These are phyloP conservation scores for Suhomyces kunorum DNA, from an alignment of 1,139 yeast species.

Conservation along the genomic window DNA sequence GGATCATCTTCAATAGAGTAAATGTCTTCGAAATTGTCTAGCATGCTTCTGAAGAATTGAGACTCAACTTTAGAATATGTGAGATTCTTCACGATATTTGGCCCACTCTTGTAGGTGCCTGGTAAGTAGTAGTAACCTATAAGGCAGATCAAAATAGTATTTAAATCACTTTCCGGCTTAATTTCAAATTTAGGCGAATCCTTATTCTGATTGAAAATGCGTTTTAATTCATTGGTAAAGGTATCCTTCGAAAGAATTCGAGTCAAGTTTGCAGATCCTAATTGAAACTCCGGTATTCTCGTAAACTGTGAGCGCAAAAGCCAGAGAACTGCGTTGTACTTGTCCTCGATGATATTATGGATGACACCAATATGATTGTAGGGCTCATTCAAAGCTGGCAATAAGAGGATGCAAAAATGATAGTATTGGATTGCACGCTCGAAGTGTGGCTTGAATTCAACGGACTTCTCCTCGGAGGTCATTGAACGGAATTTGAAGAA, in stretches of 20 bases:
- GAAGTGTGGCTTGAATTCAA: conserved; percentile 25
- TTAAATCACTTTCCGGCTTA: conserved; percentile 19
- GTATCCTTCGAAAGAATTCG: conserved; percentile 34
- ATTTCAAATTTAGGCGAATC: neutral
- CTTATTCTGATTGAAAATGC: conserved; percentile 14
- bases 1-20: conserved; percentile 10
- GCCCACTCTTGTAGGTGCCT: conserved; percentile 27
- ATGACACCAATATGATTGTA: conserved; percentile 66
- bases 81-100: conserved; percentile 27
- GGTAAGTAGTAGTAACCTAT: conserved; percentile 35
- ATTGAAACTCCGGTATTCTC: conserved; percentile 46
- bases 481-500: conserved; percentile 38
- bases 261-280: conserved; percentile 45
- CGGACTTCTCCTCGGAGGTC: conserved; percentile 34
- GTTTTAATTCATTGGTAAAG: conserved; percentile 29
- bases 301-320: conserved; percentile 61
- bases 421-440: conserved; percentile 48
- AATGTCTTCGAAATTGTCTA: conserved; percentile 11
- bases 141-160: conserved; percentile 29
- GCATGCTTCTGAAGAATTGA: conserved; percentile 22
- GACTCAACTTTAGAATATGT: conserved; percentile 30
- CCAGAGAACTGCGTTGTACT: conserved; percentile 41
- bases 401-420: conserved; percentile 50
- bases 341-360: conserved; percentile 39
- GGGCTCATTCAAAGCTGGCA: conserved; percentile 70